Base-by-base conservation (phyloP, 2,329 filamentous ascomycete species). In the Diaporthe destruens region DNA sequence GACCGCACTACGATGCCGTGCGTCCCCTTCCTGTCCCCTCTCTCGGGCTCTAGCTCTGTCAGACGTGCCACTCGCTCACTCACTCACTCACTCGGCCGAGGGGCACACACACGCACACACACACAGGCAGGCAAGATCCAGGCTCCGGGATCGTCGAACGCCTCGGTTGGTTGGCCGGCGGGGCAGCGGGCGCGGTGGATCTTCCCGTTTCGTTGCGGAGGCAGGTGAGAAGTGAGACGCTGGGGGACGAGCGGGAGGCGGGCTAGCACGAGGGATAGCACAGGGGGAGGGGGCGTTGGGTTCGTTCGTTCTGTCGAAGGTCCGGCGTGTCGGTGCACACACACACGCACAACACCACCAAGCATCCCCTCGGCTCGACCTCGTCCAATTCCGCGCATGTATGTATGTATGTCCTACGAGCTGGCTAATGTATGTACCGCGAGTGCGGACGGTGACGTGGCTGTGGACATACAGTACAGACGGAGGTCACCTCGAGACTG, bases 171-270 rank as follows among this genome's bases (percentile, higher is more conserved):
- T 44, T 65, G 44, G 7, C 23, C 23, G 2, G 9, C 12, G 36
- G 11, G 36, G 6, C 12, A 3, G 9, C 11, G 56, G 29, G 9
- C n/a, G 44, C 14, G 25, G 2, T 65, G 44, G 44, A 65, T 65
- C 61, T 65, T 32, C 44, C 29, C 29, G 29, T 34, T 51, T 12
- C 29, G 44, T 6, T 23, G 32, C 61, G 61, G 61, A 65, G 36
- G 61, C 61, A 65, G 61, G 44, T 65, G 61, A 65, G 61, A 65
- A 65, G 23, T 65, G 61, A 65, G 44, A 51, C 32, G 61, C 61
- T 65, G 61, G 6, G 61, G 61, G 44, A 65, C 61, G 36, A 11
- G n/a, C 11, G 9, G 9, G 9, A 36, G 34, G 3, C 9, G 9
- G 9, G 34, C 34, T 36, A 6, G 34, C 34, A n/a, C n/a, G n/a